Evolutionary conservation across 1,139 yeast species (phyloP), one percentile per base, ranked within the genome.

Genomic region (Candida sanyaensis): DNA sequence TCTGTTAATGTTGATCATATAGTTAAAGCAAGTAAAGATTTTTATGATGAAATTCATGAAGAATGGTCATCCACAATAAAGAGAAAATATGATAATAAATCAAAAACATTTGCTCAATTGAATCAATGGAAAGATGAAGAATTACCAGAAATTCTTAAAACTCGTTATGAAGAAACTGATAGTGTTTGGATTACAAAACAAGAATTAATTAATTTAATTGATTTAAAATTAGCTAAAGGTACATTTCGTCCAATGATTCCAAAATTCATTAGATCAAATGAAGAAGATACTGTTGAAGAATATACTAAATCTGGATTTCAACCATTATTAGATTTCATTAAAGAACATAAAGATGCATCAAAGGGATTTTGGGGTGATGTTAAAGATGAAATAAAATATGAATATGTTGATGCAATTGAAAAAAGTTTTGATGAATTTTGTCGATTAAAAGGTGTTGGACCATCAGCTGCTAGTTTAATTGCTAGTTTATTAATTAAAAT

Each of bases 221-320:
- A 77, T 49, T 77, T 81, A 81, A 78, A 78, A 48, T 64, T 78
- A 40, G 73, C 78, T 26, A 71, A 71, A 50, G 83, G 82, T 0
- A 75, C 73, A 46, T 77, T 72, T 51, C 58, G 83, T 26, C 78
- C 81, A 2, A 65, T 68, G 2, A 62, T 78, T 7, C 73, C 73
- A n/a, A 73, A 72, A 47, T 58, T 75, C 23, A 74, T 78, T 33
- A 57, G 57, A 40, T 64, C 73, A 3, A 78, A 78, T 52, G 61
- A 61, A 3, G 61, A 52, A 0, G 60, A 57, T 0, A 47, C 43
- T 4, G 77, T 77, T 8, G 54, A 58, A 45, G 50, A 52, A 2
- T 55, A 55, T 4, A 70, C 81, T 1, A 54, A 53, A 28, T 54
- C 48, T 7, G 81, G 73, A 0, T 67, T 66, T 45, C 46, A 50